Conservation (phyloP, 306 rosid genomes). For the Glycyrrhiza uralensis region DNA sequence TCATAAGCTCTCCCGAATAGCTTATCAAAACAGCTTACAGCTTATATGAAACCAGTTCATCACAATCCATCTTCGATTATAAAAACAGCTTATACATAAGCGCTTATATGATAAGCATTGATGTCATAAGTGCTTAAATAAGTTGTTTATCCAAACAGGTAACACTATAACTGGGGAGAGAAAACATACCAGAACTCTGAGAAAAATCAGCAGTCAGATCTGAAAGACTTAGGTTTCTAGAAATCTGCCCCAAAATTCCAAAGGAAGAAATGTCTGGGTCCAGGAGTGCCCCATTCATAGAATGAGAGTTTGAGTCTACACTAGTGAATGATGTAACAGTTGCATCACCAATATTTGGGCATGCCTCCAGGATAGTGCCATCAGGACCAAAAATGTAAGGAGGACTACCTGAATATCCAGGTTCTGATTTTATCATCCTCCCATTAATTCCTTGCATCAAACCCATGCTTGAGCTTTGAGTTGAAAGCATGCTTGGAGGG, state of each 20-base stretch:
- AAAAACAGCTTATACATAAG: no score
- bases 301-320: slow-evolving; percentile 51
- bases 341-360: slow-evolving; percentile 63
- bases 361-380: slow-evolving; percentile 55
- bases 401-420: slow-evolving; percentile 56
- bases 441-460: slow-evolving; percentile 72
- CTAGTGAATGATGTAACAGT: slow-evolving; percentile 52
- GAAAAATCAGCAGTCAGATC: slow-evolving; percentile 73
- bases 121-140: no score
- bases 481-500: slow-evolving; percentile 43
- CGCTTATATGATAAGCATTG: no score
- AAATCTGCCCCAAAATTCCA: slow-evolving; percentile 64
- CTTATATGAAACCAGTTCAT: no score
- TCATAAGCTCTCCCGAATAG: no score
- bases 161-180: no score
- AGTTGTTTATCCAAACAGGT: no score
- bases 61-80: no score
- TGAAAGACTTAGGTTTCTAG: slow-evolving; percentile 68
- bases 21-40: no score
- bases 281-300: slow-evolving; percentile 59
- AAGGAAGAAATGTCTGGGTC: slow-evolving; percentile 55
- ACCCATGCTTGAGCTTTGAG: slow-evolving; percentile 55
- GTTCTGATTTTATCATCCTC: slow-evolving; percentile 61
- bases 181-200: slow-evolving; percentile 61
- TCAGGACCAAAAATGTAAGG: slow-evolving; percentile 48